These are phyloP conservation scores for Acanthamoeba healyi DNA, from an alignment of 208 protist species.

Conservation along the genomic window DNA sequence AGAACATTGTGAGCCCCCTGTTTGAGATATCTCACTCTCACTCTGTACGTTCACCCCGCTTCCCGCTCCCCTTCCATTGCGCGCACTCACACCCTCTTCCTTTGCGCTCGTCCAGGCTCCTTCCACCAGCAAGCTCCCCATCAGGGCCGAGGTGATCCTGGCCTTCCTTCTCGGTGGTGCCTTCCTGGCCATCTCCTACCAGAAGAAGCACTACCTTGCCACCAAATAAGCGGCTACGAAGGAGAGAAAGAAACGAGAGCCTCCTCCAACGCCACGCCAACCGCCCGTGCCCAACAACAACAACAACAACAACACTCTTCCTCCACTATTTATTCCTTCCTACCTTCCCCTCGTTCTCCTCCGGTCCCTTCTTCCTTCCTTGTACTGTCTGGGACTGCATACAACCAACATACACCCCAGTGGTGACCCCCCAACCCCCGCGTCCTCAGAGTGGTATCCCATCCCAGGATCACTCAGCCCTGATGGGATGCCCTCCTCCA, in stretches of 20 bases:
- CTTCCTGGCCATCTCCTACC: slow-evolving; percentile 57
- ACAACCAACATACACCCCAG: too few relatives aligned
- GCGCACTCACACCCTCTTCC: not conserved
- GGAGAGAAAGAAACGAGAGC: too few relatives aligned
- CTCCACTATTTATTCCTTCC: slow-evolving; percentile 1
- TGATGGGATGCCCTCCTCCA: too few relatives aligned
- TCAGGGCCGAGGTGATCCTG: slow-evolving; percentile 42
- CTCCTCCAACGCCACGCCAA: too few relatives aligned
- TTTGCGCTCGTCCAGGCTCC: not conserved
- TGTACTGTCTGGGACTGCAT: too few relatives aligned
- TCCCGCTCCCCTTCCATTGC: not conserved
- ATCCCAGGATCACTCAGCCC: too few relatives aligned
- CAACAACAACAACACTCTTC: not conserved
- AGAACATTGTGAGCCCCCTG: slow-evolving; percentile 67
- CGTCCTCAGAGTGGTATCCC: too few relatives aligned
- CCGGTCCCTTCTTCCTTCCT: not conserved
- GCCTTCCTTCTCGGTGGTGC: slow-evolving; percentile 57
- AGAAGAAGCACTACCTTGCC: slow-evolving; percentile 75
- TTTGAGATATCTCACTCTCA: slow-evolving; percentile 65
- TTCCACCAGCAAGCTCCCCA: slow-evolving; percentile 71
- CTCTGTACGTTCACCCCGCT: not conserved
- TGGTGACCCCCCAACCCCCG: too few relatives aligned
- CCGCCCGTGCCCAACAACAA: not conserved
- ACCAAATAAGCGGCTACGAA: slow-evolving; percentile 11
- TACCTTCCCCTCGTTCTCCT: not conserved